These are phyloP conservation scores for Saksenaea vasiformis DNA, from an alignment of 371 early-diverging fungal genomes.

Conservation along the genomic window DNA sequence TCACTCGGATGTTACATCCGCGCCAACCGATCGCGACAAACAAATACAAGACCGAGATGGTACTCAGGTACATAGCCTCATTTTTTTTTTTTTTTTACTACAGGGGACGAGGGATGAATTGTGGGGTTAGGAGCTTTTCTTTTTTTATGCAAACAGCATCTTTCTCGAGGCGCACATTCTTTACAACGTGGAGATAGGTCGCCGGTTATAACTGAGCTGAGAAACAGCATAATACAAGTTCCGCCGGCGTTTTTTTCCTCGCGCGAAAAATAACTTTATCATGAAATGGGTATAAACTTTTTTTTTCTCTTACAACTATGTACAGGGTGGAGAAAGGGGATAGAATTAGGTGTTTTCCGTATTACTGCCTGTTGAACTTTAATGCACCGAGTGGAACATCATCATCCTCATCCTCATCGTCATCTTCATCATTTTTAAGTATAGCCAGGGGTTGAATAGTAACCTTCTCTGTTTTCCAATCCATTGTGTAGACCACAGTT, in stretches of 20 bases:
- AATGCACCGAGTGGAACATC: neutral
- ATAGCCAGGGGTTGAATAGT: neutral
- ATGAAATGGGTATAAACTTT: neutral
- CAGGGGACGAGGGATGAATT: no score
- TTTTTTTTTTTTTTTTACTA: neutral
- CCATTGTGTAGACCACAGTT: conserved; percentile 2
- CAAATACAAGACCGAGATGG: neutral
- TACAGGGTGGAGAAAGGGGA: neutral
- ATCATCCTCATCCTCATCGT: conserved; percentile 1
- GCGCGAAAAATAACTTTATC: neutral
- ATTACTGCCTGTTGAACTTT: conserved; percentile 2
- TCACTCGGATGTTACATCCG: conserved; percentile 2
- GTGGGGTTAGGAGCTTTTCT: no score
- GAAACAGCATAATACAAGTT: neutral
- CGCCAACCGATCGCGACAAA: neutral
- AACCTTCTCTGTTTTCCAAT: neutral
- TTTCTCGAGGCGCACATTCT: no score
- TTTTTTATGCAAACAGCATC: no score
- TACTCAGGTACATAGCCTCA: neutral
- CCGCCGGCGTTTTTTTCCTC: neutral
- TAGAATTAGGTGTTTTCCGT: neutral
- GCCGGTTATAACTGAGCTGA: no score
- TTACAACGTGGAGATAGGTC: no score
- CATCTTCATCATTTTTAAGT: neutral
- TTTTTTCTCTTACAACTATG: neutral